Base-by-base conservation (phyloP, 495 filamentous ascomycete genomes). In the Penicillium lagena region DNA sequence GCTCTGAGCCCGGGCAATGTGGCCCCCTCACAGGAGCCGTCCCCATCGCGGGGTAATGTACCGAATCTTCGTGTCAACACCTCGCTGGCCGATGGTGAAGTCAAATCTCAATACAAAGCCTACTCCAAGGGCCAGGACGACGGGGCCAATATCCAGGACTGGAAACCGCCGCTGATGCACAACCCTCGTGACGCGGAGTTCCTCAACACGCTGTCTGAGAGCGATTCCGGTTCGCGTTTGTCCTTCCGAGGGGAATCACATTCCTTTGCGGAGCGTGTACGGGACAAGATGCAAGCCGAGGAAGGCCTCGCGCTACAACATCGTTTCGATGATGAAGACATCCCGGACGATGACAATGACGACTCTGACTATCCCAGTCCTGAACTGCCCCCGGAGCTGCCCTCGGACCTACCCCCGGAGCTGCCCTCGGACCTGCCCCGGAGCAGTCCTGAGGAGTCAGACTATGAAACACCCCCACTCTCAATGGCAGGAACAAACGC, bases 281-380 rank as follows among this genome's bases (percentile, higher is more conserved):
- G 82, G 39, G 81, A 81, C n/a, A 74, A 83, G 61, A 87, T 89
- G 79, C 72, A 82, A 38, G 71, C 76, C 22, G 85, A 85, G 13
- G 86, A 90, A 65, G 86, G 81, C 7, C 71, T 72, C 49, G 83
- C 83, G 11, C 71, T 90, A 49, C 76, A 83, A 11, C 65, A 78
- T 22, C 59, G 50, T 17, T 59, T 22, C 6, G 22, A 62, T 15
- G 50, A 62, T 8, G 64, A 69, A 8, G 49, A 55, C 12, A 17
- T 51, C 8, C 65, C 67, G 22, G 58, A 58, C 17, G 49, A 44
- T 9, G 56, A 62, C 22, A 49, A 56, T 9, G 55, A 68, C 2
- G 46, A 50, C 12, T 52, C 54, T 13, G 33, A 29, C 4, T 7
- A 46, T 41, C 32, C 55, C 36, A 29, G 47, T 42, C 36, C 47